Evolutionary conservation across 192 early-diverging fungal genomes (phyloP).

Genomic region (Rhizophagus prolifer): DNA sequence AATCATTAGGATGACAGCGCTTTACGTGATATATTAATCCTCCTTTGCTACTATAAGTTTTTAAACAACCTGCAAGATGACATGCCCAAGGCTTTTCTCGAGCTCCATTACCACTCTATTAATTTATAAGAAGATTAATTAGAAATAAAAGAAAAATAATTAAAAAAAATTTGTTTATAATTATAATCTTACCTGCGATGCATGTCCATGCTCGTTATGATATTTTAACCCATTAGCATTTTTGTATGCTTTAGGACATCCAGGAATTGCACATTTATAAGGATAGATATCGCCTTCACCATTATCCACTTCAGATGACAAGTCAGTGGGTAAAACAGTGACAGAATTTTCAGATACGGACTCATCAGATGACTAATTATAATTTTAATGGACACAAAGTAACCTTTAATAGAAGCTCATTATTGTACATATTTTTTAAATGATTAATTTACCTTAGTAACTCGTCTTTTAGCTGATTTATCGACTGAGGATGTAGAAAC

Average conservation of each 20-base stretch:
- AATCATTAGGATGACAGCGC: slow-evolving; percentile 30
- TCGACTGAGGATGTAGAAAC: neutral
- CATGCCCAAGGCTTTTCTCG: slow-evolving; percentile 38
- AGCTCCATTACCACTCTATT: slow-evolving; percentile 3
- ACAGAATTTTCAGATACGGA: neutral
- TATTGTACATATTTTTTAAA: neutral
- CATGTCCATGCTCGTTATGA: slow-evolving; percentile 95
- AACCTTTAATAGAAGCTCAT: neutral
- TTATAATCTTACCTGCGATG: neutral
- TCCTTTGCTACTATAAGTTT: slow-evolving; percentile 41
- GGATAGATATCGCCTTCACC: slow-evolving; percentile 52
- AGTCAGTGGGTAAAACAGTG: neutral
- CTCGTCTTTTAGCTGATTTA: neutral
- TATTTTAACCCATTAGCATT: slow-evolving; percentile 99
- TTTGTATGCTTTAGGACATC: slow-evolving; percentile 96
- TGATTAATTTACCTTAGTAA: neutral
- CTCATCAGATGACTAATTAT: neutral
- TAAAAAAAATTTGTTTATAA: neutral
- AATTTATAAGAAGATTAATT: neutral
- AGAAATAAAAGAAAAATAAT: neutral
- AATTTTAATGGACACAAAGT: neutral
- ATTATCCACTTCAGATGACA: neutral
- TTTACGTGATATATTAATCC: slow-evolving; percentile 42
- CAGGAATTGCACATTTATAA: slow-evolving; percentile 81
- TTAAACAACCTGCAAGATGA: slow-evolving; percentile 38